Evolutionary conservation across 352 stramenopile species (phyloP).

Genomic region (Pythium phragmiticola): DNA sequence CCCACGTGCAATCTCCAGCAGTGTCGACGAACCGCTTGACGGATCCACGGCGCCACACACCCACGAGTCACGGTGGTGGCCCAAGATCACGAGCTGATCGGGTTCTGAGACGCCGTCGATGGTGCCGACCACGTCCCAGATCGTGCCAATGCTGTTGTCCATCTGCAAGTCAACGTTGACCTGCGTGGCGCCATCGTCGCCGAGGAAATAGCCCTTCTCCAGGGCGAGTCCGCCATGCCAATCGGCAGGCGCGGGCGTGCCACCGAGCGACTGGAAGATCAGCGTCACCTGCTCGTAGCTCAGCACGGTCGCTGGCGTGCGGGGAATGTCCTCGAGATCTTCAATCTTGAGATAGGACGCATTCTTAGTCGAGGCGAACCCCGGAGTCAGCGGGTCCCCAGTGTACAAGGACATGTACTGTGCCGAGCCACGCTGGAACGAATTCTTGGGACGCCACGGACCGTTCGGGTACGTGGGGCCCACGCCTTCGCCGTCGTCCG

Average conservation of each 20-base stretch:
- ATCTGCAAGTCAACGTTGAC: slow-evolving; percentile 61
- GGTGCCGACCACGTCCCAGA: slow-evolving; percentile 86
- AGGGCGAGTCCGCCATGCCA: slow-evolving; percentile 67
- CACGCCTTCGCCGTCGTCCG: slow-evolving; percentile 69
- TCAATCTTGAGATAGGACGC: slow-evolving; percentile 36
- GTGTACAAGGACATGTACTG: slow-evolving; percentile 34
- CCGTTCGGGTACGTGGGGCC: slow-evolving; percentile 32
- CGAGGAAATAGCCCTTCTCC: slow-evolving; percentile 63
- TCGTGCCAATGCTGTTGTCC: slow-evolving; percentile 69
- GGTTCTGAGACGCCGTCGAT: slow-evolving; percentile 57
- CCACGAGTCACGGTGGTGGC: slow-evolving; percentile 91
- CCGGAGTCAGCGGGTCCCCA: slow-evolving; percentile 57
- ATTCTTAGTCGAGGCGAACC: slow-evolving; percentile 29
- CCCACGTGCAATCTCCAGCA: slow-evolving; percentile 83
- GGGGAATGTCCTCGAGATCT: slow-evolving; percentile 53
- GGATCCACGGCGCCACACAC: slow-evolving; percentile 86
- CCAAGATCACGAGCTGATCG: slow-evolving; percentile 74
- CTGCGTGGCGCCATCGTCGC: slow-evolving; percentile 53
- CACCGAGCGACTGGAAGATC: slow-evolving; percentile 65
- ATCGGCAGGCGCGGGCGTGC: slow-evolving; percentile 39
- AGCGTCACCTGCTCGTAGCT: slow-evolving; percentile 77
- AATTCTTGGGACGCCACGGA: background rate
- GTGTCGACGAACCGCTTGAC: slow-evolving; percentile 65
- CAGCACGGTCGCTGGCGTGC: slow-evolving; percentile 63
- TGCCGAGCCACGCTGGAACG: slow-evolving; percentile 4